A percentile compares a stretch with the other conserved stretches of the same genome.
Conservation (phyloP, 352 stramenopile species). For the Pythium sukuiense region DNA sequence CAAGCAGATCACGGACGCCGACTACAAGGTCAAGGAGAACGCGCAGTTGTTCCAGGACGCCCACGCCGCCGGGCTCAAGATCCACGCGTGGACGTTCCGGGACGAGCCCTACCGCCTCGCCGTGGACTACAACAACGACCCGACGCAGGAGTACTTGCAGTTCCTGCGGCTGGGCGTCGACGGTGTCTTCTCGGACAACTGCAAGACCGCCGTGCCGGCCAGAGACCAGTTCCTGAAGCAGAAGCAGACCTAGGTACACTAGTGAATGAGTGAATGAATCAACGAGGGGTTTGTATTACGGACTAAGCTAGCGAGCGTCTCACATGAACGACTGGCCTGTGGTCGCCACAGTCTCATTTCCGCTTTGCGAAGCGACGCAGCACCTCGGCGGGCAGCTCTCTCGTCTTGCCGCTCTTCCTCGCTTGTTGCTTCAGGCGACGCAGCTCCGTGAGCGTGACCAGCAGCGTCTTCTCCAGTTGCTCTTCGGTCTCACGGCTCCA, state of each 20-base stretch:
- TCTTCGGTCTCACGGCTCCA: conserved; percentile 61
- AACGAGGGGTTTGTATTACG: neutral
- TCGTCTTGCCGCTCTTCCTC: conserved; percentile 27
- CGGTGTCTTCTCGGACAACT: conserved; percentile 43
- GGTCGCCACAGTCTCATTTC: neutral
- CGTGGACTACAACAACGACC: conserved; percentile 57
- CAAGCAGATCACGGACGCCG: conserved; percentile 14
- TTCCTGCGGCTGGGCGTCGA: conserved; percentile 61
- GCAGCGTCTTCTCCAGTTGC: conserved; percentile 38
- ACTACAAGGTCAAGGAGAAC: conserved; percentile 12
- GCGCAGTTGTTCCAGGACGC: conserved; percentile 51
- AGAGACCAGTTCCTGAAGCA: conserved; percentile 7
- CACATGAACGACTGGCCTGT: too few relatives aligned
- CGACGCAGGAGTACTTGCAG: conserved; percentile 54
- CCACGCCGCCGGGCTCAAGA: conserved; percentile 46
- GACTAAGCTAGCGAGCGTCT: too few relatives aligned
- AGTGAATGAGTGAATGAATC: neutral
- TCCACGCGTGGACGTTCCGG: conserved; percentile 62
- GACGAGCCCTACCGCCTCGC: conserved; percentile 60
- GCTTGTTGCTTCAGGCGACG: conserved; percentile 36
- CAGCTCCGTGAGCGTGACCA: conserved; percentile 35
- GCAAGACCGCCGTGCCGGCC: conserved; percentile 12
- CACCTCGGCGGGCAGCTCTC: conserved; percentile 13
- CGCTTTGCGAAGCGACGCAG: conserved; percentile 18
- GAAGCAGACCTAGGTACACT: neutral